Base-by-base conservation (phyloP, 805 yeast genomes). In the Ogataea trehaloabstinens region DNA sequence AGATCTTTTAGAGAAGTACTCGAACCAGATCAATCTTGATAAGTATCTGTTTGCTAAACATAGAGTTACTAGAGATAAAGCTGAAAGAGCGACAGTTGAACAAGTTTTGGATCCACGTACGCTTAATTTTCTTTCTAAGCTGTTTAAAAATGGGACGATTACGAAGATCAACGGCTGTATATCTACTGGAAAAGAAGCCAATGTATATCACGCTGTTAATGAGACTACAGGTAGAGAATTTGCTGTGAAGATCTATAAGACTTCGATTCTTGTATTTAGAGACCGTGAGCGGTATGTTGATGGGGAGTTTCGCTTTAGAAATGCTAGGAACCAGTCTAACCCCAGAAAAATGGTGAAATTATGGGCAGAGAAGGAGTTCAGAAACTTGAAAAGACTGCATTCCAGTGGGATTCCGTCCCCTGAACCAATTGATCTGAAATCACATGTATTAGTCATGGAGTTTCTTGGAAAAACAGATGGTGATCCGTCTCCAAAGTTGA, bases 161-260 rank as follows among this genome's bases (percentile, higher is more conserved):
- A 79, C 93, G 2, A 79, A 85, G 49, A 82, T 93, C 53, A 87
- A 90, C 52, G 99, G 99, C 10, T 93, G 98, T 60, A 72, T 93
- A 34, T 81, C 93, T 53, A 93, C 99, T 0, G 99, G 99, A 34
- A 93, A 93, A 61, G 99, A 93, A 63, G 99, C 99, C n/a, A 93
- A 93, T 56, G 97, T 93, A 0, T 93, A 93, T 59, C 91, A 86
- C 56, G 96, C 95, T 10, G 67, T 56, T 13, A 64, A 70, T 40
- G 67, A 71, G 39, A 55, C 53, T 12, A 52, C 64, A 11, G 70
- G 68, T 43, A 72, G 68, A 45, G 95, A 78, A 52, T 81, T 69
- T 51, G 99, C 99, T 0, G 85, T 93, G 35, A 93, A 93, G 58
- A 91, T 93, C 42, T 93, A 88, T 68, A 93, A 93, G 64, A 93